phyloP scores from a whole-genome alignment of 768 basidiomycete species.

The Chalciporus pseudorubinellus region DNA sequence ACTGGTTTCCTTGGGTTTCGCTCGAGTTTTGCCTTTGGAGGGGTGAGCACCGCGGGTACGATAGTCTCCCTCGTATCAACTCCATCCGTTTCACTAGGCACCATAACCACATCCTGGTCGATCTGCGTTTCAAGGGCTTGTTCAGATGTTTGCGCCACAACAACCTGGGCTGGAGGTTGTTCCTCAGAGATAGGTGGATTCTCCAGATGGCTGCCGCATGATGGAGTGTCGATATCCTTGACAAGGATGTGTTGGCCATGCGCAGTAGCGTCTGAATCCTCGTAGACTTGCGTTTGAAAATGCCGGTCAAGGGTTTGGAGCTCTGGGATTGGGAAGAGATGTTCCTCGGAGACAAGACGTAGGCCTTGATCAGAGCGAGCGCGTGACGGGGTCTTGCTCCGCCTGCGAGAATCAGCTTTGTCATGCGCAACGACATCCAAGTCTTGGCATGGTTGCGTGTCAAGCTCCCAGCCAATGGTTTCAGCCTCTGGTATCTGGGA shows the following conservation, averaged over 20 bases:
- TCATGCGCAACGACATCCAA: background rate
- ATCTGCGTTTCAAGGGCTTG: background rate
- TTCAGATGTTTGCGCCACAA: background rate
- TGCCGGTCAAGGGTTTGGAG: background rate
- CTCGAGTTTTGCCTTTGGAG: slow-evolving; percentile 9
- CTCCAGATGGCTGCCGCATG: background rate
- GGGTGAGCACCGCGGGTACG: background rate
- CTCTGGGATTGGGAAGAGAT: background rate
- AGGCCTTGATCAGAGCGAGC: background rate
- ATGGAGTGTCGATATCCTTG: background rate
- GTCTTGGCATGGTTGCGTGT: background rate
- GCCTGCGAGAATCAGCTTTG: background rate
- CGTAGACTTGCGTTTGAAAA: background rate
- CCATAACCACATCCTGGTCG: slow-evolving; percentile 2
- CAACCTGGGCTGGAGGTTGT: slow-evolving; percentile 1
- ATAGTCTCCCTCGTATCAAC: background rate
- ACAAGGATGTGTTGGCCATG: background rate
- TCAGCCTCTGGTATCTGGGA: background rate
- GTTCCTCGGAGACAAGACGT: background rate
- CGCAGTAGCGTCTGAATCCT: background rate
- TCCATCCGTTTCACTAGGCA: background rate
- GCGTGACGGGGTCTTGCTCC: slow-evolving; percentile 1
- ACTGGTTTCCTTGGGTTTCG: slow-evolving; percentile 31
- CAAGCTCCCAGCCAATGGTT: background rate
- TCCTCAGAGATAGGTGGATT: slow-evolving; percentile 2